Evolutionary conservation across 345 rosid species (phyloP).

Genomic region (Citrus medica): DNA sequence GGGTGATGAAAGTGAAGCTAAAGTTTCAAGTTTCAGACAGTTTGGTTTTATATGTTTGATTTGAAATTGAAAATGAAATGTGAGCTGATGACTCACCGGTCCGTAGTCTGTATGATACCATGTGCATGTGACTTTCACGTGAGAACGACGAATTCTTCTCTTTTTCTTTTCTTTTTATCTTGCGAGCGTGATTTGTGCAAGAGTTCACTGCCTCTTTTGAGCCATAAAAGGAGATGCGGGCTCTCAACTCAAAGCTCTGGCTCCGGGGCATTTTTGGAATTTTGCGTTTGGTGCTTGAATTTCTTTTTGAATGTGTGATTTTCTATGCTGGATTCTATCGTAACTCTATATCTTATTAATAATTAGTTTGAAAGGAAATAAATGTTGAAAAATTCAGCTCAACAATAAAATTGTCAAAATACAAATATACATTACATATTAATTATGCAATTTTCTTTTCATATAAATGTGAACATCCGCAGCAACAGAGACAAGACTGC

Average conservation of each 20-base stretch:
- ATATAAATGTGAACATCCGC: no score
- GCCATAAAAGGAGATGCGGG: not conserved
- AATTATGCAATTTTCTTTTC: no score
- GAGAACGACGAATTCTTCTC: conserved; percentile 5
- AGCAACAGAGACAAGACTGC: no score
- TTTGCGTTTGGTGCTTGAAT: not conserved
- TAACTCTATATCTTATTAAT: no score
- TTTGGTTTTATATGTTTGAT: not conserved
- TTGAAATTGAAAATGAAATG: not conserved
- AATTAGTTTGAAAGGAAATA: no score
- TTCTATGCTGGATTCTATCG: no score
- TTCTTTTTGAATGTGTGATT: not conserved
- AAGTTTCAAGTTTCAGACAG: not conserved
- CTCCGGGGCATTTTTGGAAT: not conserved
- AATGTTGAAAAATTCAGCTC: no score
- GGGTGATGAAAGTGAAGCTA: not conserved
- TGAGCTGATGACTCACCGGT: not conserved
- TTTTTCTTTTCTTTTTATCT: not conserved
- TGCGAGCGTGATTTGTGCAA: conserved; percentile 34
- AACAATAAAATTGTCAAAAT: no score
- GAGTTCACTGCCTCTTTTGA: conserved; percentile 13
- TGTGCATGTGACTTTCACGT: conserved; percentile 28
- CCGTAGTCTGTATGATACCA: not conserved
- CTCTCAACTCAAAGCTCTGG: not conserved
- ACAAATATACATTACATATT: no score